Evolutionary conservation across 805 yeast species (phyloP).

Genomic region (Brettanomyces naardenensis): DNA sequence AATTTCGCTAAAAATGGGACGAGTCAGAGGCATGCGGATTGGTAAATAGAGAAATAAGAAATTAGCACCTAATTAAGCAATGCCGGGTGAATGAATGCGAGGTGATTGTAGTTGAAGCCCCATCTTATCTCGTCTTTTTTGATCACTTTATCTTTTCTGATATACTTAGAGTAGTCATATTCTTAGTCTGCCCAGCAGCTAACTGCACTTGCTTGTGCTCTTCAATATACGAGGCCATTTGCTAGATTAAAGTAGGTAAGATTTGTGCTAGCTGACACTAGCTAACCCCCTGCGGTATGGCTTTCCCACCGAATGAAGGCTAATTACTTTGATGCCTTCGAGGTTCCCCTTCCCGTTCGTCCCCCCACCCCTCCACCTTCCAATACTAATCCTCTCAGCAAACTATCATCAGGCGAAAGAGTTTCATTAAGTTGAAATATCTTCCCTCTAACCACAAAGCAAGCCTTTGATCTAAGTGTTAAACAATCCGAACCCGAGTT

Average conservation of each 20-base stretch:
- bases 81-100: background rate
- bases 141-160: background rate
- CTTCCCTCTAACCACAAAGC: conserved; percentile 2
- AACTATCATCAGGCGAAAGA: background rate
- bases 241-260: no score
- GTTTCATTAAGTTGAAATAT: conserved; percentile 1
- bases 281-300: no score
- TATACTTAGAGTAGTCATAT: background rate
- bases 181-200: background rate
- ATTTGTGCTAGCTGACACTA: no score
- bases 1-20: no score
- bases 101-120: background rate
- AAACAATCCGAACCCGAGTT: conserved; percentile 6
- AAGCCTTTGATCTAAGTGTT: conserved; percentile 1
- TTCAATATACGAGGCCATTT: no score
- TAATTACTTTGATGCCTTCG: no score
- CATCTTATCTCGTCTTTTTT: background rate
- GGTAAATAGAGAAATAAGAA: background rate
- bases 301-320: no score
- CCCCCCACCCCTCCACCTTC: no score
- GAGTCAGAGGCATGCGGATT: no score
- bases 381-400: background rate
- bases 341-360: no score
- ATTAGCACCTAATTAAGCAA: background rate
- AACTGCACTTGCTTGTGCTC: no score